Percentiles rank a stretch among this genome's conserved stretches.
phyloP scores from a whole-genome alignment of 1,284 basidiomycete genomes.

The Pisolithus thermaeus region DNA sequence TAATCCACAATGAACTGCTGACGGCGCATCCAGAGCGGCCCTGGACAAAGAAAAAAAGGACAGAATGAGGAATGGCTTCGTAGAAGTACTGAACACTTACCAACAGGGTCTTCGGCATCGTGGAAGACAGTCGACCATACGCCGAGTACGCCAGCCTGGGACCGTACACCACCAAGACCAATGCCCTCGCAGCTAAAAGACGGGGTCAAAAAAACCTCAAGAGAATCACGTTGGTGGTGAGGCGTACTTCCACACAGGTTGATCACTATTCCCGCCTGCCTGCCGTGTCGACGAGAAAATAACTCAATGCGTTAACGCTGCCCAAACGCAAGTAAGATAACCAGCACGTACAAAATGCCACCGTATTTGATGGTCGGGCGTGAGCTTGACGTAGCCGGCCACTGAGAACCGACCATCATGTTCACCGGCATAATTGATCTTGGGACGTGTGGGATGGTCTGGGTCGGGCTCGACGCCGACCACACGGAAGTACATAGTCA shows the following conservation, averaged over 20 bases:
- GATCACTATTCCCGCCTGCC: conserved; percentile 5
- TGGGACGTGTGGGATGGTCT: conserved; percentile 44
- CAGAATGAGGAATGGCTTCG: not conserved
- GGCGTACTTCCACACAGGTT: conserved; percentile 57
- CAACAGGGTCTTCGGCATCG: conserved; percentile 50
- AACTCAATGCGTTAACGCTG: not conserved
- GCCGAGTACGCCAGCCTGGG: conserved; percentile 55
- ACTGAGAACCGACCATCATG: conserved; percentile 41
- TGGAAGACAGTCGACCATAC: conserved; percentile 67
- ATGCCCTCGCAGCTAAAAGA: conserved; percentile 52
- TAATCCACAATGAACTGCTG: conserved; percentile 17
- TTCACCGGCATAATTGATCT: conserved; percentile 49
- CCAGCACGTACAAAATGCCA: conserved; percentile 56
- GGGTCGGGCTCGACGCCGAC: conserved; percentile 37
- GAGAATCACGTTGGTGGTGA: not conserved
- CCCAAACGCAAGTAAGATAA: conserved; percentile 3
- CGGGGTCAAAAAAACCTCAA: not conserved
- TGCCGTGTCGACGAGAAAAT: not conserved
- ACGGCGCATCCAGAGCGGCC: conserved; percentile 28
- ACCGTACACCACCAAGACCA: conserved; percentile 56
- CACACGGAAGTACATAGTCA: conserved; percentile 44
- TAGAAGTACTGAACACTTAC: conserved; percentile 27
- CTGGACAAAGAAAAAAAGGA: conserved; percentile 6
- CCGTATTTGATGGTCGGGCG: conserved; percentile 48
- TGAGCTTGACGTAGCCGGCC: conserved; percentile 51